Evolutionary conservation across 139 green algal genomes (phyloP), one percentile per base, ranked within the genome.

Genomic region (Micromonas pusilla): DNA sequence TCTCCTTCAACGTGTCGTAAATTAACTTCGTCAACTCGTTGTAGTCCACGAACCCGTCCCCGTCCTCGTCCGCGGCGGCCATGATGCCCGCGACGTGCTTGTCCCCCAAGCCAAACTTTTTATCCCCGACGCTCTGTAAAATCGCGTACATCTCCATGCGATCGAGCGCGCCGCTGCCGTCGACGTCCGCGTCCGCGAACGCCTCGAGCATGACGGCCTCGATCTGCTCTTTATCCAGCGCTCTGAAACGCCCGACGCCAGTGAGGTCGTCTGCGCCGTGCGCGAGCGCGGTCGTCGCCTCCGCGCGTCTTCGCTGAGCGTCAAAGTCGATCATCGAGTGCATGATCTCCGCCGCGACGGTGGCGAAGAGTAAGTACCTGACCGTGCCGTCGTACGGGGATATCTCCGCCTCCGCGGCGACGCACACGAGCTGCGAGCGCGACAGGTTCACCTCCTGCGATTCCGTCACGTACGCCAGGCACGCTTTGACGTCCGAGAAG

Each of bases 1-100:
- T 60, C 53, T 88, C 82, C 72, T 83, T 76, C 54, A 90, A 81
- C 3, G 83, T 83, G 33, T 90, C 86, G 64, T 81, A 86, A 9
- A 88, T 85, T 82, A 90, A 90, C 54, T 86, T 80, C 70, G 88
- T 80, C 37, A 88, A 79, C 82, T 90, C 86, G 6, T 78, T 83
- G 80, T 88, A 90, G 70, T 86, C 63, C 39, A 90, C 86, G 1
- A 86, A 78, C 52, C 84, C 77, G 63, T 90, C 86, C 0, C 84
- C 86, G 45, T 90, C 87, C 65, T 87, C 86, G 38, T 90, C 86
- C 6, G 66, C 25, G n/a, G 60, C 60, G 16, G 6, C 63, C 16
- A 31, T 32, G 16, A 80, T n/a, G 9, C 60, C 63, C 2, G 82
- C 62, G 26, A 88, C 80, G 67, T 86, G 54, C 68, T 79, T 78